Conservation (phyloP, 352 stramenopile species). For the Phytopythium boreale region DNA sequence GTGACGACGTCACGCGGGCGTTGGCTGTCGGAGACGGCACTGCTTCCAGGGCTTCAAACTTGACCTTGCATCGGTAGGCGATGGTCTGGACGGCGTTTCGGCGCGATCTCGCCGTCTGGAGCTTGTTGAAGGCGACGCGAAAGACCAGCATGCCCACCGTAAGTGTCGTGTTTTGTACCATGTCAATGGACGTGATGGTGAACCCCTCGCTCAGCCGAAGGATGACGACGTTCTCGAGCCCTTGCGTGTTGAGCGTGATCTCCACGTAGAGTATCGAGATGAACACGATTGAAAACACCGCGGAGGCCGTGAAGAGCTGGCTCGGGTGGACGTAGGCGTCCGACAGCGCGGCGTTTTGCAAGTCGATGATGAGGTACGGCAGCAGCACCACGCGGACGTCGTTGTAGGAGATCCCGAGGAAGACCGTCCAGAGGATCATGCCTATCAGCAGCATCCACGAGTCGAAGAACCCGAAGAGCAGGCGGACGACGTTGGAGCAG, state of each 20-base stretch:
- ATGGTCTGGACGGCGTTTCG: not conserved
- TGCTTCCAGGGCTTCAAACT: not conserved
- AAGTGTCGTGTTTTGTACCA: slow-evolving; percentile 7
- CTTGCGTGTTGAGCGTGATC: not conserved
- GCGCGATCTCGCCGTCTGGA: not conserved
- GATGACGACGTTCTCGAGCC: not conserved
- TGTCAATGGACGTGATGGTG: slow-evolving; percentile 2
- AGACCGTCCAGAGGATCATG: slow-evolving; percentile 6
- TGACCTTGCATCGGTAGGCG: slow-evolving; percentile 5
- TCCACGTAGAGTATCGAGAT: not conserved
- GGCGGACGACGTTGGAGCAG: not conserved
- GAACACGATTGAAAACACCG: slow-evolving; percentile 1
- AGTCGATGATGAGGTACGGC: not conserved
- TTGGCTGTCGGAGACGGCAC: not conserved
- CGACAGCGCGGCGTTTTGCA: slow-evolving; percentile 1
- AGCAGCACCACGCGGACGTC: slow-evolving; percentile 4
- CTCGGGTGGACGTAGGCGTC: slow-evolving; percentile 1
- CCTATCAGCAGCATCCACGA: slow-evolving; percentile 1
- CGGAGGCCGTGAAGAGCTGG: not conserved
- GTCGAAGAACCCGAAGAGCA: slow-evolving; percentile 1
- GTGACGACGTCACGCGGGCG: not conserved
- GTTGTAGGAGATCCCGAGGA: slow-evolving; percentile 6
- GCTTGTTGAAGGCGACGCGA: slow-evolving; percentile 5
- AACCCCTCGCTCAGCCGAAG: not conserved
- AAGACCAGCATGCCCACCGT: slow-evolving; percentile 3